phyloP scores from a whole-genome alignment of 345 rosid genomes.

The Durio zibethinus region DNA sequence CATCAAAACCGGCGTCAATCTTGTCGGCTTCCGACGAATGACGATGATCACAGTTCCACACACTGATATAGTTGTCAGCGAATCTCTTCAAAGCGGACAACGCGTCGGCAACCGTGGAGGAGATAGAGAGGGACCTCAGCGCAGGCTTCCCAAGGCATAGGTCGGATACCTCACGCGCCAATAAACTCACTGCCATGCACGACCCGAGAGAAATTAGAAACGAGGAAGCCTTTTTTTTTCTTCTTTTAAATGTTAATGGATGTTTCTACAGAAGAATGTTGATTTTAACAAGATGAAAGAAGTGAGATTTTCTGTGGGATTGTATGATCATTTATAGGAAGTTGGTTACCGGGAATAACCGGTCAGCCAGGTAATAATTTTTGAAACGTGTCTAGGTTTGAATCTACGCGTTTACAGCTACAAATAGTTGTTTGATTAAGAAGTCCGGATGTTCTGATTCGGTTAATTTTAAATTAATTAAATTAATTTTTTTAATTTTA shows the following conservation, averaged over 20 bases:
- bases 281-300: neutral
- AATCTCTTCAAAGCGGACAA: constrained; percentile 37
- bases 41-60: constrained; percentile 55
- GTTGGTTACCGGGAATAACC: constrained; percentile 11
- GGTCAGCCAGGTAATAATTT: neutral
- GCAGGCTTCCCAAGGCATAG: constrained; percentile 72
- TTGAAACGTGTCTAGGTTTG: neutral
- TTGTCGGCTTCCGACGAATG: neutral
- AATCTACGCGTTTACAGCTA: neutral
- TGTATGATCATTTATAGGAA: constrained; percentile 14
- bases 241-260: neutral
- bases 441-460: too few relatives aligned
- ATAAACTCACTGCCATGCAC: constrained; percentile 62
- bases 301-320: too few relatives aligned
- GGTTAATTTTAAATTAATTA: too few relatives aligned
- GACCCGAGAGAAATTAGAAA: neutral
- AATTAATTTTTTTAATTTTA: too few relatives aligned
- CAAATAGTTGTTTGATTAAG: too few relatives aligned
- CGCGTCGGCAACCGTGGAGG: constrained; percentile 62
- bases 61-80: constrained; percentile 44
- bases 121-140: constrained; percentile 44
- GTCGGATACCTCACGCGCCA: constrained; percentile 47
- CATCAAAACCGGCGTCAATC: neutral
- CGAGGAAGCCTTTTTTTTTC: neutral
- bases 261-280: neutral